Percentiles rank a stretch among this genome's conserved stretches.
Conservation (phyloP, 2,329 filamentous ascomycete species). For the Domatiomyces globalis region DNA sequence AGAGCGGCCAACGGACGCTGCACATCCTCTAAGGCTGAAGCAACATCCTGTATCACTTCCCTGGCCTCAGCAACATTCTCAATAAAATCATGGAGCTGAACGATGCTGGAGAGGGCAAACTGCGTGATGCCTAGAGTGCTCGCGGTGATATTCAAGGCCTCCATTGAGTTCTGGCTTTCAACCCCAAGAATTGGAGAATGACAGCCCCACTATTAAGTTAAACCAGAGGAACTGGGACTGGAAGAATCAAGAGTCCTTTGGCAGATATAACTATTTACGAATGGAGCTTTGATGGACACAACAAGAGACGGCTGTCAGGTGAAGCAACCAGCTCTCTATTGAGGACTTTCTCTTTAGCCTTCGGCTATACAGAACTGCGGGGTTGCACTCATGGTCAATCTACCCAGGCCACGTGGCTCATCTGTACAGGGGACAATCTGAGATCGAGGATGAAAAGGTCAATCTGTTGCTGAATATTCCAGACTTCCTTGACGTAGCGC, state of each 20-base stretch:
- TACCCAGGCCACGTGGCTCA: background rate
- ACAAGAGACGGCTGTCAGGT: too few species aligned
- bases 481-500: background rate
- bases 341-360: background rate
- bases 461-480: background rate
- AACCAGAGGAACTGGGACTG: too few species aligned
- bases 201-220: background rate
- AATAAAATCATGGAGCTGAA: conserved; percentile 3
- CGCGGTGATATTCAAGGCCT: conserved; percentile 6
- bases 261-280: background rate
- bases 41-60: conserved; percentile 7
- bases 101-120: conserved; percentile 6
- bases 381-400: background rate
- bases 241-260: background rate
- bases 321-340: background rate
- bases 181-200: background rate
- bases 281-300: background rate
- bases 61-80: conserved; percentile 5
- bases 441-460: background rate
- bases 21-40: conserved; percentile 4
- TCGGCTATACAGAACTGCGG: background rate
- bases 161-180: conserved; percentile 1
- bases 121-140: conserved; percentile 6
- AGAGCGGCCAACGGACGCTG: conserved; percentile 5
- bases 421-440: background rate